Evolutionary conservation across 257 asterid species (phyloP).

Genomic region (Nicotiana benthamiana): DNA sequence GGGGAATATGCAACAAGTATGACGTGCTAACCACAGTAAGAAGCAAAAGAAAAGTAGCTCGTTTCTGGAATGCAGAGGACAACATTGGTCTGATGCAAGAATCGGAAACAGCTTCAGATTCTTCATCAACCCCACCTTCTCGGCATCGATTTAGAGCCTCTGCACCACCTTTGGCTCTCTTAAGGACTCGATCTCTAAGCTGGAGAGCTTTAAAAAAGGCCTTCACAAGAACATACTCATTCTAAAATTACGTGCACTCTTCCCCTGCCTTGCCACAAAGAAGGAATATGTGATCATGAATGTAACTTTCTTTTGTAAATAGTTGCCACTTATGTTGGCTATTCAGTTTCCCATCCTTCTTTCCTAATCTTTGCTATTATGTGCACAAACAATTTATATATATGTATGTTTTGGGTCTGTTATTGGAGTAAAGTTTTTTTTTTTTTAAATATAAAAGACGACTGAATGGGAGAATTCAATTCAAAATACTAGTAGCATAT

Average conservation of each 20-base stretch:
- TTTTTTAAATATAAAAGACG: too few species aligned
- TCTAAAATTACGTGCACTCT: slow-evolving; percentile 6
- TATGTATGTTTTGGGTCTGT: too few species aligned
- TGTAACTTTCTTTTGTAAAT: background rate
- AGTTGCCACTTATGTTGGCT: background rate
- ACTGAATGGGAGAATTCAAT: background rate
- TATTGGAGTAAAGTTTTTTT: too few species aligned
- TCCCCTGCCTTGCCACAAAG: background rate
- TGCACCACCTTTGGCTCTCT: slow-evolving; percentile 29
- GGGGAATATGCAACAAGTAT: slow-evolving; percentile 85
- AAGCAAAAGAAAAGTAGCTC: slow-evolving; percentile 56
- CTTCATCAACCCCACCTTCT: slow-evolving; percentile 22
- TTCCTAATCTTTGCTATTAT: background rate
- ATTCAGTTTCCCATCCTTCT: background rate
- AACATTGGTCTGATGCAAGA: background rate
- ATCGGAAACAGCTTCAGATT: slow-evolving; percentile 13
- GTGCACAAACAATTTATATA: background rate
- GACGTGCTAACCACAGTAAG: slow-evolving; percentile 38
- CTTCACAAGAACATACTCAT: slow-evolving; percentile 51
- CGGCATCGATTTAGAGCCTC: slow-evolving; percentile 7
- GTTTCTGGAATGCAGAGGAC: slow-evolving; percentile 59
- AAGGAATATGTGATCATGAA: background rate
- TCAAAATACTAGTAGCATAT: background rate
- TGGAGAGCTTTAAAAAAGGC: slow-evolving; percentile 50
- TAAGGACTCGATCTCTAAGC: slow-evolving; percentile 38